phyloP scores from a whole-genome alignment of 2,329 filamentous ascomycete species.

The Amesomyces nigricolor region DNA sequence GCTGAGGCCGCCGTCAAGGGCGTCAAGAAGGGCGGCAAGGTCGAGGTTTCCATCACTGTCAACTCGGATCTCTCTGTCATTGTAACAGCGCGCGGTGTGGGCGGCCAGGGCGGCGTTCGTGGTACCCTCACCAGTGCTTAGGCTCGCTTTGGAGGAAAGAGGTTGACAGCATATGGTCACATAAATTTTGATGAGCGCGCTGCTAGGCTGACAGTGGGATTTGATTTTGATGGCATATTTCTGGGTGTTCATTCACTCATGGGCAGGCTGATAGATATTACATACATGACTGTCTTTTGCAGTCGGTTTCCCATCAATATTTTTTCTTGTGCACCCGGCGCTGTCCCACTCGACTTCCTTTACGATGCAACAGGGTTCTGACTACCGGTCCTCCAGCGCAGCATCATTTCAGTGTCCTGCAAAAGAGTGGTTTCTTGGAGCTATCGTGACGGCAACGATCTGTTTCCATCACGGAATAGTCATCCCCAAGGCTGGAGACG shows the following conservation, averaged over 20 bases:
- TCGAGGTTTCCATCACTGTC: constrained; percentile 91
- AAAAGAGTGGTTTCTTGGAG: too few species aligned
- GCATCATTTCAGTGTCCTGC: too few species aligned
- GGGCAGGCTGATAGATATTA: constrained; percentile 6
- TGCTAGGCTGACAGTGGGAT: neutral
- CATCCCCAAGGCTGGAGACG: too few species aligned
- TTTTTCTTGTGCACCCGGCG: too few species aligned
- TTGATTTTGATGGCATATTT: constrained; percentile 3
- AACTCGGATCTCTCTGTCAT: constrained; percentile 72
- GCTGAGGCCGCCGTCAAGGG: constrained; percentile 80
- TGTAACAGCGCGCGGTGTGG: constrained; percentile 77
- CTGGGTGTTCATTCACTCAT: neutral
- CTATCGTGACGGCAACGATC: too few species aligned
- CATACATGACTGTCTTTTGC: too few species aligned
- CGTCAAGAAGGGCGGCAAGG: constrained; percentile 81
- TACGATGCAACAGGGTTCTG: too few species aligned
- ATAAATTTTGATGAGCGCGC: constrained; percentile 1
- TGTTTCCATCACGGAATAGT: too few species aligned
- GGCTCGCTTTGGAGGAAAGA: neutral
- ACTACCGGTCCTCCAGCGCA: too few species aligned
- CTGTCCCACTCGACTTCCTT: too few species aligned
- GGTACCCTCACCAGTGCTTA: constrained; percentile 44
- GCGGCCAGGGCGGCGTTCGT: constrained; percentile 77
- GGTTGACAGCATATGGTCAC: neutral
- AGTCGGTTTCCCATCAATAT: too few species aligned